Evolutionary conservation across 2,329 filamentous ascomycete genomes (phyloP).

Genomic region (Lithohypha guttulata): DNA sequence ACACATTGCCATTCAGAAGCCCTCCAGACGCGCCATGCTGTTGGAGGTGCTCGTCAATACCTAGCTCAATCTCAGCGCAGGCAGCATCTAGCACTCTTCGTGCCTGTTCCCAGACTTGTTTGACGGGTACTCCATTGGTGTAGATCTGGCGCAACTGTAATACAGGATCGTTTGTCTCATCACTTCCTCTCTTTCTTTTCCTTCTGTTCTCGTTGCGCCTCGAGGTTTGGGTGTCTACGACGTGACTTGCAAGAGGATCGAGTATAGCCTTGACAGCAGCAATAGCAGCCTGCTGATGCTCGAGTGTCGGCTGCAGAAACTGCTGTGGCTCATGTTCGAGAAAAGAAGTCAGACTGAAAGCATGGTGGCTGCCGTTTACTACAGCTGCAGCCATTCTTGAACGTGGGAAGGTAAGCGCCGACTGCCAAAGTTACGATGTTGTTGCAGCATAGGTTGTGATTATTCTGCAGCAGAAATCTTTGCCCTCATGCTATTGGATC

Average conservation of each 20-base stretch:
- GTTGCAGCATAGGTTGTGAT: too few relatives aligned
- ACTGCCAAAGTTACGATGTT: background rate
- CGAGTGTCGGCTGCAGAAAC: slow-evolving; percentile 63
- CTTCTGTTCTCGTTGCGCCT: slow-evolving; percentile 56
- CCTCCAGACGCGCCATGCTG: slow-evolving; percentile 6
- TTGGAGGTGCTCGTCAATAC: slow-evolving; percentile 15
- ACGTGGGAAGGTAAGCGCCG: background rate
- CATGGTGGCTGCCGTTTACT: background rate
- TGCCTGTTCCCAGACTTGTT: slow-evolving; percentile 91
- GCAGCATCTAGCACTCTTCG: slow-evolving; percentile 57
- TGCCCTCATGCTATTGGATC: too few relatives aligned
- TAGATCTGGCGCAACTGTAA: slow-evolving; percentile 79
- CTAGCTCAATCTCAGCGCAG: slow-evolving; percentile 19
- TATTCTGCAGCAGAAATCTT: background rate
- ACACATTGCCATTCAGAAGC: background rate
- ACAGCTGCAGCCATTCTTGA: background rate
- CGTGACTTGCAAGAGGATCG: slow-evolving; percentile 62
- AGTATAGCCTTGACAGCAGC: slow-evolving; percentile 69
- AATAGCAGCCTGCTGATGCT: slow-evolving; percentile 59
- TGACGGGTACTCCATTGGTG: slow-evolving; percentile 72
- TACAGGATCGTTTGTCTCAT: slow-evolving; percentile 37
- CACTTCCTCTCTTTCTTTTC: slow-evolving; percentile 20
- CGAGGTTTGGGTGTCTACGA: slow-evolving; percentile 61
- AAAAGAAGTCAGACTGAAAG: slow-evolving; percentile 41
- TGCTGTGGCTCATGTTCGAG: slow-evolving; percentile 54